Evolutionary conservation across 345 rosid genomes (phyloP).

Genomic region (Nephelium lappaceum): DNA sequence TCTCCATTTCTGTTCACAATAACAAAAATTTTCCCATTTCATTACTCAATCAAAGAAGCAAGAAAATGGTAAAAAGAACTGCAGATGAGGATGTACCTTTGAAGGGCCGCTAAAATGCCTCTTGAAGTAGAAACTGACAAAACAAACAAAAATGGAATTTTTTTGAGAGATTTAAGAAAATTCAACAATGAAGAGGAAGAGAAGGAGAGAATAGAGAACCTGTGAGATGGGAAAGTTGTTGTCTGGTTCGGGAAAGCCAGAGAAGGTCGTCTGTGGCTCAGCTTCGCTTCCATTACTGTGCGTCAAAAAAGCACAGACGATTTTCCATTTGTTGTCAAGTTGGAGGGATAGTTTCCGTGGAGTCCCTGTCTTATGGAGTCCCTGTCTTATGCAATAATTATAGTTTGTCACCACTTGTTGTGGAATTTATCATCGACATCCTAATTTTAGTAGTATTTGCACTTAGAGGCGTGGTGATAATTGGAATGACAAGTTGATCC

Average conservation of each 20-base stretch:
- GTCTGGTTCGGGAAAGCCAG: constrained; percentile 15
- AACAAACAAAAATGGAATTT: neutral
- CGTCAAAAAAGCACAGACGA: neutral
- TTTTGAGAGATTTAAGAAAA: neutral
- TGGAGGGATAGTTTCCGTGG: neutral
- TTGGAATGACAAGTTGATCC: too few relatives aligned
- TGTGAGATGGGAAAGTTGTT: constrained; percentile 19
- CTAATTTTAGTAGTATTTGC: too few relatives aligned
- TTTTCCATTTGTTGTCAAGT: neutral
- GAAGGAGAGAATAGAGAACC: constrained; percentile 3
- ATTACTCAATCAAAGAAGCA: neutral
- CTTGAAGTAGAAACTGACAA: neutral
- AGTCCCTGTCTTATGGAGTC: too few relatives aligned
- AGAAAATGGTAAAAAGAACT: neutral
- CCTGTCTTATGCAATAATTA: too few relatives aligned
- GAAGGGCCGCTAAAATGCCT: constrained; percentile 8
- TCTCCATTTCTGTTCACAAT: constrained; percentile 35
- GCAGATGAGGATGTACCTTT: constrained; percentile 13
- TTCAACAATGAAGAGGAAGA: constrained; percentile 1
- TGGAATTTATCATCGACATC: too few relatives aligned
- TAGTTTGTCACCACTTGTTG: neutral
- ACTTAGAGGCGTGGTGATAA: too few relatives aligned
- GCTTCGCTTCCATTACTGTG: constrained; percentile 31
- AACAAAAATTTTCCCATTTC: neutral
- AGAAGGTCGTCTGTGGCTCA: constrained; percentile 18